phyloP scores from a whole-genome alignment of 768 basidiomycete genomes.

The Lentinula detonsa region DNA sequence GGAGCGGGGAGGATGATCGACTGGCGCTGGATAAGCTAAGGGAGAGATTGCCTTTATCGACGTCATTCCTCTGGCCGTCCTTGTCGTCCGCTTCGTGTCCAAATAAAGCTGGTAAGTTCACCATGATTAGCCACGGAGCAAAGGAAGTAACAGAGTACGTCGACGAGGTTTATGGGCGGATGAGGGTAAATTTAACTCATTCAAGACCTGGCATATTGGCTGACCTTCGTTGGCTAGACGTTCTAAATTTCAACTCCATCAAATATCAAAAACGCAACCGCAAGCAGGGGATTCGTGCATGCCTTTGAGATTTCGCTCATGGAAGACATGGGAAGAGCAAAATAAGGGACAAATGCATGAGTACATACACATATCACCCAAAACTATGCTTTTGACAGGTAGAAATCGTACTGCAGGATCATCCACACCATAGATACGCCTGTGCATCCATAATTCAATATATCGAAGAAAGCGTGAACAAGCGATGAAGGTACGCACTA shows the following conservation, averaged over 20 bases:
- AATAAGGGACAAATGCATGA: neutral
- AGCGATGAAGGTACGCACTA: constrained; percentile 44
- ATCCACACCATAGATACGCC: constrained; percentile 78
- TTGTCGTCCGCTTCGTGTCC: neutral
- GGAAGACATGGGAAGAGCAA: no score
- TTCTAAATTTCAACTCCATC: neutral
- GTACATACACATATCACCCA: neutral
- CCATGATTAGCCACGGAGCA: neutral
- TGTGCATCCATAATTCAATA: constrained; percentile 22
- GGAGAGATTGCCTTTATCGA: neutral
- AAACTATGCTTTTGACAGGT: constrained; percentile 34
- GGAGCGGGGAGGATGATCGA: neutral
- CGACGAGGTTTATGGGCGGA: neutral
- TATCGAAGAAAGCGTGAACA: constrained; percentile 2
- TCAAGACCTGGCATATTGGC: neutral
- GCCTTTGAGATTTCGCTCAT: no score
- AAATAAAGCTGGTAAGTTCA: neutral
- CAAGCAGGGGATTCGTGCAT: no score
- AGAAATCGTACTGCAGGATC: constrained; percentile 76
- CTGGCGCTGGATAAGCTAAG: neutral
- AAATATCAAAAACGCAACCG: no score
- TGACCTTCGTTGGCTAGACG: neutral
- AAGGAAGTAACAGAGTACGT: neutral
- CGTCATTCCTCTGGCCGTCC: neutral
- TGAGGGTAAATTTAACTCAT: neutral